Percentiles rank a stretch among this genome's conserved stretches.
phyloP scores from a whole-genome alignment of 2,329 filamentous ascomycete species.

The Lecanicillium sp. region DNA sequence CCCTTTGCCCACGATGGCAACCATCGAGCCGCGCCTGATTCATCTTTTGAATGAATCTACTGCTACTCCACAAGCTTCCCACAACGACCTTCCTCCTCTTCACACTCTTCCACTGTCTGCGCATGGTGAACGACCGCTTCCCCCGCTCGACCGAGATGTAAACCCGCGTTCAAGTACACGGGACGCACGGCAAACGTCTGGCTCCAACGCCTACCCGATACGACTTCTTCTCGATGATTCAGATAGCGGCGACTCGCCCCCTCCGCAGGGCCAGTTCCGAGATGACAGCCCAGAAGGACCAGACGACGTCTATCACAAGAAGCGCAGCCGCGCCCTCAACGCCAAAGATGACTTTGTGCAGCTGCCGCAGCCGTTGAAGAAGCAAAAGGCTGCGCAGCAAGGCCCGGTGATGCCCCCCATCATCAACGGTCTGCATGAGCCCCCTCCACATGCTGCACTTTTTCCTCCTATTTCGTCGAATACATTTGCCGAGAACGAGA shows the following conservation, averaged over 20 bases:
- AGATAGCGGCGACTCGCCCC: conserved; percentile 29
- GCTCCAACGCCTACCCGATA: conserved; percentile 24
- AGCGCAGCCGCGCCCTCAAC: conserved; percentile 38
- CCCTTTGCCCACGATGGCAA: conserved; percentile 44
- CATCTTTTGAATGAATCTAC: conserved; percentile 53
- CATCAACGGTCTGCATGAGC: conserved; percentile 55
- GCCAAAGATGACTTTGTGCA: conserved; percentile 56
- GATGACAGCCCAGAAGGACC: conserved; percentile 32
- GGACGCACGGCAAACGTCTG: conserved; percentile 7
- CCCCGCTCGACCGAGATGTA: conserved; percentile 44
- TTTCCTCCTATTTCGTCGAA: conserved; percentile 55
- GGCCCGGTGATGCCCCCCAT: conserved; percentile 51
- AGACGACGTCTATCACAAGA: conserved; percentile 44
- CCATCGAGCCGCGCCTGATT: conserved; percentile 60
- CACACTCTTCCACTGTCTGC: conserved; percentile 37
- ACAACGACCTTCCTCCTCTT: conserved; percentile 46
- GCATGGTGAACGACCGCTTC: conserved; percentile 36
- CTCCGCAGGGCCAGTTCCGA: conserved; percentile 35
- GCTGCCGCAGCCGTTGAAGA: conserved; percentile 56
- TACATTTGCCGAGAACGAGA: conserved; percentile 43
- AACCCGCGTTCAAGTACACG: conserved; percentile 30
- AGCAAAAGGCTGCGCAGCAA: conserved; percentile 49
- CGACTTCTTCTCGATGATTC: conserved; percentile 32
- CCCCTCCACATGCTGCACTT: conserved; percentile 51
- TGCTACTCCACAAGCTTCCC: conserved; percentile 34